These are phyloP conservation scores for Rubroshorea leprosula DNA, from an alignment of 345 rosid genomes.

Conservation along the genomic window DNA sequence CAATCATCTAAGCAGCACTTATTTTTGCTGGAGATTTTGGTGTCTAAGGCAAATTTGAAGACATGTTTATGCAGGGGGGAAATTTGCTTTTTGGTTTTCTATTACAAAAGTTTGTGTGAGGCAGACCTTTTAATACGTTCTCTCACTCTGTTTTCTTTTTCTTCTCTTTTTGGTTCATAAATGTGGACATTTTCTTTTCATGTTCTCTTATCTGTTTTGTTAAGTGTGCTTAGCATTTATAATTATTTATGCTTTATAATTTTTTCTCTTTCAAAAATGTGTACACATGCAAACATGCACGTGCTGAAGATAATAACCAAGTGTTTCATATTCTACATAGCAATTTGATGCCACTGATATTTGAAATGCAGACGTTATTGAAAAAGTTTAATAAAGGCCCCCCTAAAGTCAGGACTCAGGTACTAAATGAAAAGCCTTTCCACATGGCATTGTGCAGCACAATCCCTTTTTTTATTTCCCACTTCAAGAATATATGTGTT, in stretches of 20 bases:
- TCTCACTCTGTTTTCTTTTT: neutral
- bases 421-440: constrained; percentile 19
- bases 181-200: neutral
- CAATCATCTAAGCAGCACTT: neutral
- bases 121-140: too few relatives aligned
- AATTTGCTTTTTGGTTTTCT: neutral
- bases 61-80: neutral
- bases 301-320: neutral
- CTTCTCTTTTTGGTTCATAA: neutral
- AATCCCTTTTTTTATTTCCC: neutral
- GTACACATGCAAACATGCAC: neutral
- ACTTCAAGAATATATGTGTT: constrained; percentile 10
- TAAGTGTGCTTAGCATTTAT: neutral
- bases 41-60: neutral
- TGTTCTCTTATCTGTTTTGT: neutral
- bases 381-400: constrained; percentile 96
- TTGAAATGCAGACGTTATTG: constrained; percentile 63
- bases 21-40: neutral
- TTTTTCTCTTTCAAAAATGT: neutral
- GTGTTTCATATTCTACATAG: constrained; percentile 2
- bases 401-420: constrained; percentile 98
- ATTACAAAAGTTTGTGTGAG: neutral
- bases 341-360: constrained; percentile 18
- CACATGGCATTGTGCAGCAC: neutral
- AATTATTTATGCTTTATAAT: neutral